These are phyloP conservation scores for Cladosporium sp. DNA, from an alignment of 2,329 filamentous ascomycete genomes.

Conservation along the genomic window DNA sequence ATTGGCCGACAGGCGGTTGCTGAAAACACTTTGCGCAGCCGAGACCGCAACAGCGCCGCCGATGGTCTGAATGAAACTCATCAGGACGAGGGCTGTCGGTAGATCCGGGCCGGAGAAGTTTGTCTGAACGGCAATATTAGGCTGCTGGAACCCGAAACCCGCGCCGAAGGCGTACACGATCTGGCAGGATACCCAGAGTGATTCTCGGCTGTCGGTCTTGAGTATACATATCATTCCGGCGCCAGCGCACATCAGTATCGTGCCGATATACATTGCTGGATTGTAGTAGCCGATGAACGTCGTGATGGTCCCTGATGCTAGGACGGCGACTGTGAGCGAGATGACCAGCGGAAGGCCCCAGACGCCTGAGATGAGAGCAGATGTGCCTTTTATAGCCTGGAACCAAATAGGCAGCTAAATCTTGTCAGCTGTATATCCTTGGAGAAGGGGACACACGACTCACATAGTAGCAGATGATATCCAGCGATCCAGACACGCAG, in stretches of 20 bases:
- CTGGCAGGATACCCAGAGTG: constrained; percentile 32
- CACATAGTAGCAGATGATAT: constrained; percentile 25
- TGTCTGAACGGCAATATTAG: constrained; percentile 25
- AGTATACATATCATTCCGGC: constrained; percentile 21
- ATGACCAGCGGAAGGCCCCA: constrained; percentile 42
- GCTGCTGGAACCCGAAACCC: constrained; percentile 29
- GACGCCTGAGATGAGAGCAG: constrained; percentile 37
- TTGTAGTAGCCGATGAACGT: constrained; percentile 16
- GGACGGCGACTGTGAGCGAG: constrained; percentile 37
- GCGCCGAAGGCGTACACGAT: constrained; percentile 28
- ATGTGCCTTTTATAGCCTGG: constrained; percentile 43
- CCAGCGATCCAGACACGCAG: constrained; percentile 13
- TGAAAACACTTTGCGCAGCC: constrained; percentile 16
- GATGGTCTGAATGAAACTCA: constrained; percentile 15
- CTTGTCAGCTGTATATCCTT: constrained; percentile 17
- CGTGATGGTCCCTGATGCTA: constrained; percentile 15
- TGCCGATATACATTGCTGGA: constrained; percentile 13
- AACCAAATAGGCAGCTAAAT: constrained; percentile 48
- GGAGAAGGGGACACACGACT: too few relatives aligned
- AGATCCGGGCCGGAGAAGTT: constrained; percentile 7
- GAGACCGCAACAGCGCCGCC: constrained; percentile 15
- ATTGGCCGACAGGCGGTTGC: constrained; percentile 4
- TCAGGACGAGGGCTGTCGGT: constrained; percentile 10
- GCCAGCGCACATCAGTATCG: constrained; percentile 12
- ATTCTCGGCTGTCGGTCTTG: constrained; percentile 21